Evolutionary conservation across 768 basidiomycete species (phyloP), one percentile per base, ranked within the genome.

Genomic region (Panaeolus cyanescens): DNA sequence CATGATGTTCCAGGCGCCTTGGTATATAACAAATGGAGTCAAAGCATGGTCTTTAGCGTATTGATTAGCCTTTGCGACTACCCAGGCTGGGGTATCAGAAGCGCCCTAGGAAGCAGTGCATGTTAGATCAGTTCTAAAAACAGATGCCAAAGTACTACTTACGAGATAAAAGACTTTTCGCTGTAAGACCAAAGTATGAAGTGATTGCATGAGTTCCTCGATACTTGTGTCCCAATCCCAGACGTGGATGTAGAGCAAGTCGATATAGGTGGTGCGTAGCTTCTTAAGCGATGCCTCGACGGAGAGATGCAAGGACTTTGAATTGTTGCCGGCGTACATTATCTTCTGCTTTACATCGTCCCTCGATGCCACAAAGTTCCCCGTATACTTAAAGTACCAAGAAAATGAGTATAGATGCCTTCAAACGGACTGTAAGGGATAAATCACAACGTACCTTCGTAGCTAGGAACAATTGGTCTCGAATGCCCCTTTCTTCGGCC

Each of bases 211-310:
- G 39, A 87, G 71, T 69, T 89, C 86, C 65, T 83, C 80, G 54
- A 87, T 75, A 4, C 75, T 73, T 4, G 83, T 84, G 17, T 77
- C 70, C 62, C 74, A 84, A 63, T 86, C 85, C 84, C 84, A 83
- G 71, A 73, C 79, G 57, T 81, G 79, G 4, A 80, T 34, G 65
- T 82, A 81, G 15, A 81, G 69, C 0, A 79, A 65, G 61, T 85
- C 83, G 61, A 82, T 78, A 56, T 80, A 81, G 3, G 68, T 65
- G 0, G 79, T 82, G 28, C 77, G 70, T 2, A 85, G 74, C 64
- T 80, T 81, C 71, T 77, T 78, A 57, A 84, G 70, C 17, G 78
- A 80, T 2, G 72, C 78, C 20, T 74, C 67, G 20, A 83, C 69
- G 19, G 77, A 76, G 33, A 82, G 19, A 25, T 72, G 69, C 66